phyloP scores from a whole-genome alignment of 2,329 filamentous ascomycete genomes.

The Endothia cerciana region DNA sequence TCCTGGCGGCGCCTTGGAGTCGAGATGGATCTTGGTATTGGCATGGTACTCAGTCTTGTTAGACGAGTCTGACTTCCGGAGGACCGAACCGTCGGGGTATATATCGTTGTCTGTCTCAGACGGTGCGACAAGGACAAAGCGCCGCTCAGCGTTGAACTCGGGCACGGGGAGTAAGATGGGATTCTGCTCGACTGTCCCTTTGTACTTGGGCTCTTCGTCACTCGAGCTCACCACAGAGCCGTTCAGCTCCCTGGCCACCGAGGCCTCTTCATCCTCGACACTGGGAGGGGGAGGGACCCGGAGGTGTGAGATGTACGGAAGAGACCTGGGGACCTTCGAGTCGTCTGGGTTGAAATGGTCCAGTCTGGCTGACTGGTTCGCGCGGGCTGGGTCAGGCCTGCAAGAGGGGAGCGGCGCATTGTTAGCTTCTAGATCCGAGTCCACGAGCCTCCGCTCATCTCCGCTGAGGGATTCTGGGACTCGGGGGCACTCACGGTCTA shows the following conservation, averaged over 20 bases:
- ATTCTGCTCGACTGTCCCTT: constrained; percentile 70
- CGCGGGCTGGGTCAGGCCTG: constrained; percentile 23
- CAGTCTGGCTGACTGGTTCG: constrained; percentile 26
- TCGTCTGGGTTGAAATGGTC: constrained; percentile 4
- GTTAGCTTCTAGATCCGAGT: no score
- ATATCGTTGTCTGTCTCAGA: constrained; percentile 31
- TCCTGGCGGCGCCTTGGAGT: constrained; percentile 31
- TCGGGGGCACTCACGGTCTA: constrained; percentile 38
- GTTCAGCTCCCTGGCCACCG: constrained; percentile 64
- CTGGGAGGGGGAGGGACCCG: constrained; percentile 63
- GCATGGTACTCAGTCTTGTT: constrained; percentile 42
- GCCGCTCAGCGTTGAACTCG: constrained; percentile 63
- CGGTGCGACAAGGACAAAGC: constrained; percentile 63
- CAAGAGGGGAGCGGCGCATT: background rate
- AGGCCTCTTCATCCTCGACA: constrained; percentile 70
- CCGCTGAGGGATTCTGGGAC: background rate
- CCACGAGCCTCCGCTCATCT: constrained; percentile 5
- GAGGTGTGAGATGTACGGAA: background rate
- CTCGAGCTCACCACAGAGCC: constrained; percentile 38
- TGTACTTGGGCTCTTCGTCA: constrained; percentile 61
- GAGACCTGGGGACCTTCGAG: constrained; percentile 4
- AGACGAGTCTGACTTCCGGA: constrained; percentile 23
- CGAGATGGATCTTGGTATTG: constrained; percentile 44
- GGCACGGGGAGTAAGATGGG: constrained; percentile 68
- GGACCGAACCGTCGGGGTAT: constrained; percentile 9